phyloP scores from a whole-genome alignment of 2,329 filamentous ascomycete species.

The Colletotrichum sp. region DNA sequence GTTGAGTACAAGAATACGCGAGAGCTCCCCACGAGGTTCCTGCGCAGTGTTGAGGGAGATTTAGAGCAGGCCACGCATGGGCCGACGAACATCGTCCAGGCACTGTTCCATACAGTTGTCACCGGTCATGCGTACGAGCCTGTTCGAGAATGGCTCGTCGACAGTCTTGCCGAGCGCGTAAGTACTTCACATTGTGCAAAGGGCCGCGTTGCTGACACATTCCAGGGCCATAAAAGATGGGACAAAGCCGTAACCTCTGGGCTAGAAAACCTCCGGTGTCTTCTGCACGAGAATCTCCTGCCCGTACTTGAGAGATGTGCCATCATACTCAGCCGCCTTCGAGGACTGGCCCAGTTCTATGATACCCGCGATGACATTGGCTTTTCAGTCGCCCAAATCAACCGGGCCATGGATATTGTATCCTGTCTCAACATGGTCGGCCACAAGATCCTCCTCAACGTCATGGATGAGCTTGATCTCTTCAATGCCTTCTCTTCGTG shows the following conservation, averaged over 20 bases:
- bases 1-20: slow-evolving; percentile 84
- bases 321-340: slow-evolving; percentile 81
- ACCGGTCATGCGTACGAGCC: slow-evolving; percentile 80
- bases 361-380: slow-evolving; percentile 70
- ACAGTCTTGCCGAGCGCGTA: slow-evolving; percentile 81
- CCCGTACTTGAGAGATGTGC: slow-evolving; percentile 85
- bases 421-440: slow-evolving; percentile 77
- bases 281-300: slow-evolving; percentile 87
- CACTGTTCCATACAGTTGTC: slow-evolving; percentile 82
- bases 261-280: slow-evolving; percentile 75
- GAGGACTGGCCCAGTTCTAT: slow-evolving; percentile 83
- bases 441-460: slow-evolving; percentile 73
- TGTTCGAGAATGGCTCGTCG: slow-evolving; percentile 87
- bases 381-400: slow-evolving; percentile 68
- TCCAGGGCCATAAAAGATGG: slow-evolving; percentile 90
- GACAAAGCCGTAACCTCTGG: slow-evolving; percentile 84
- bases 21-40: slow-evolving; percentile 79
- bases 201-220: slow-evolving; percentile 21
- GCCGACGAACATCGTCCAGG: slow-evolving; percentile 69
- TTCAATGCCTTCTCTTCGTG: slow-evolving; percentile 83
- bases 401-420: slow-evolving; percentile 71
- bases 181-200: slow-evolving; percentile 28
- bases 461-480: slow-evolving; percentile 78
- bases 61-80: slow-evolving; percentile 67
- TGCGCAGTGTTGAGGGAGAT: slow-evolving; percentile 78